A percentile compares a stretch with the other conserved stretches of the same genome.
phyloP scores from a whole-genome alignment of 2,329 filamentous ascomycete genomes.

The Gaeumannomyces sp. region DNA sequence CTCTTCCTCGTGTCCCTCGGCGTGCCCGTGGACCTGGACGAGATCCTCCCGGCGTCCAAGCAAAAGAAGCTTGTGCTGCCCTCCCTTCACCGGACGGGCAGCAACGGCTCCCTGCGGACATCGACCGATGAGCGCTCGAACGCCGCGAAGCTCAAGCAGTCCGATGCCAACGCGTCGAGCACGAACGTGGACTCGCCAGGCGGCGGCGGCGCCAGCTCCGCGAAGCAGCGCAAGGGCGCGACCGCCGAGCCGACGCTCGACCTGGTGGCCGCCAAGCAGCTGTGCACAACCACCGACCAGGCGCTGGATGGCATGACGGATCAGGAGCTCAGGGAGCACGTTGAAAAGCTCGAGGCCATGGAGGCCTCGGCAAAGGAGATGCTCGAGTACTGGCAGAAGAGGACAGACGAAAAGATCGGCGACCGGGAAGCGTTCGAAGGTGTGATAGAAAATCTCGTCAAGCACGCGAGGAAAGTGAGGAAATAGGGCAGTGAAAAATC shows the following conservation, averaged over 20 bases:
- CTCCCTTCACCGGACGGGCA: slow-evolving; percentile 55
- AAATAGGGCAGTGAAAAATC: slow-evolving; percentile 35
- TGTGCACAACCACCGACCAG: slow-evolving; percentile 79
- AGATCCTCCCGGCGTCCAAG: slow-evolving; percentile 93
- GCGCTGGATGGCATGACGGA: slow-evolving; percentile 75
- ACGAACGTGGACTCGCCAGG: slow-evolving; percentile 55
- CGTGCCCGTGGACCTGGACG: slow-evolving; percentile 92
- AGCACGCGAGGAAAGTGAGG: slow-evolving; percentile 78
- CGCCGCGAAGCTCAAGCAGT: slow-evolving; percentile 28
- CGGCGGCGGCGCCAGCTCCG: slow-evolving; percentile 15
- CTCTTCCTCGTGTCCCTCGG: slow-evolving; percentile 94
- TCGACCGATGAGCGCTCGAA: slow-evolving; percentile 48
- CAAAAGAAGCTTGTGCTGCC: slow-evolving; percentile 96
- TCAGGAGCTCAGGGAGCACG: slow-evolving; percentile 66
- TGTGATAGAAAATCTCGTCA: slow-evolving; percentile 93
- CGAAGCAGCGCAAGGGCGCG: slow-evolving; percentile 48
- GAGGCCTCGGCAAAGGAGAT: slow-evolving; percentile 68
- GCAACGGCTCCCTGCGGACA: slow-evolving; percentile 44
- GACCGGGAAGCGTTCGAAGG: slow-evolving; percentile 93
- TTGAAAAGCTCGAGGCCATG: slow-evolving; percentile 61
- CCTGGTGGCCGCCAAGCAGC: slow-evolving; percentile 66
- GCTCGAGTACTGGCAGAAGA: slow-evolving; percentile 81
- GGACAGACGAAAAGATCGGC: slow-evolving; percentile 77
- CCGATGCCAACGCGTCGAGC: slow-evolving; percentile 46
- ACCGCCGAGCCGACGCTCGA: slow-evolving; percentile 71